These are phyloP conservation scores for Boletus subcaerulescens DNA, from an alignment of 768 basidiomycete genomes.

Conservation along the genomic window DNA sequence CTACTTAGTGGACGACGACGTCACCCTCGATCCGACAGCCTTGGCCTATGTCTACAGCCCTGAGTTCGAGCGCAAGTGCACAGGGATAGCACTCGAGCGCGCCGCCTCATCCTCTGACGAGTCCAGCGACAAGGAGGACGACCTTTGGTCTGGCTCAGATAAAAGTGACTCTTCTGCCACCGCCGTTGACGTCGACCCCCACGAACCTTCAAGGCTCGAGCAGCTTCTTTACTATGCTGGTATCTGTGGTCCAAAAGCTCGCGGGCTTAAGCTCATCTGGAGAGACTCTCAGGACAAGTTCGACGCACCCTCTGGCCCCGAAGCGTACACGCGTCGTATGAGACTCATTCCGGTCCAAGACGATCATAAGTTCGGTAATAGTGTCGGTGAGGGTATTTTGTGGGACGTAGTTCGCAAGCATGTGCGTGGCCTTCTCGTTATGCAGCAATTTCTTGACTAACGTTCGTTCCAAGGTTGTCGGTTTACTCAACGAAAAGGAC, in stretches of 20 bases:
- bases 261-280: not conserved
- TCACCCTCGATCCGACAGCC: too few relatives aligned
- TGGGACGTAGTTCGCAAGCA: not conserved
- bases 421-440: not conserved
- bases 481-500: not conserved
- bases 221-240: not conserved
- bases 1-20: too few relatives aligned
- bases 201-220: not conserved
- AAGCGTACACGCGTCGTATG: too few relatives aligned
- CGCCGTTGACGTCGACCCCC: not conserved
- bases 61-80: too few relatives aligned
- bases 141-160: not conserved
- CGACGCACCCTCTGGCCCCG: too few relatives aligned
- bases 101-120: too few relatives aligned
- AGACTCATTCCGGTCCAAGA: too few relatives aligned
- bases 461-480: not conserved
- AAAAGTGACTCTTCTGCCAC: not conserved
- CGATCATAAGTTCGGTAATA: not conserved
- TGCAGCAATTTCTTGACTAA: not conserved
- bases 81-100: too few relatives aligned
- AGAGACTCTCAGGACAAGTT: not conserved
- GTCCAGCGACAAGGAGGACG: too few relatives aligned
- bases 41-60: too few relatives aligned
- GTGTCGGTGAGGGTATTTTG: not conserved
- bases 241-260: not conserved